phyloP scores from a whole-genome alignment of 768 basidiomycete genomes.

The Lyophyllum shimeji region DNA sequence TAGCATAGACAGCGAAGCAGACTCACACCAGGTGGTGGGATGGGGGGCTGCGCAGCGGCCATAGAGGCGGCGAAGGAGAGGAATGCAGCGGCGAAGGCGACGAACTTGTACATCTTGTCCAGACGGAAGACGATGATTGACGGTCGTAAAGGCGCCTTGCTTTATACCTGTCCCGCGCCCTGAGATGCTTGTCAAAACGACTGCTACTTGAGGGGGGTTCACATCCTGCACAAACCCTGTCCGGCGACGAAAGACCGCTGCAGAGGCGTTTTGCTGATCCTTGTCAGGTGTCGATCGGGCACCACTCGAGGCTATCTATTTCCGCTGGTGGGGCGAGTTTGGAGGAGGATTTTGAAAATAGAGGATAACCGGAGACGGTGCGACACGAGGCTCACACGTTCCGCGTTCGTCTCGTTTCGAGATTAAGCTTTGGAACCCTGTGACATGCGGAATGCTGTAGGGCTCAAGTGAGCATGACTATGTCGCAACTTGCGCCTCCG shows the following conservation, averaged over 20 bases:
- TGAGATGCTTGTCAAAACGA: neutral
- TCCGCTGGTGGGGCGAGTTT: neutral
- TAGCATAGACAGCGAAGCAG: too few species aligned
- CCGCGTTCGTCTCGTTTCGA: neutral
- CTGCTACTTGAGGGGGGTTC: neutral
- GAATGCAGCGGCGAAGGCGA: neutral
- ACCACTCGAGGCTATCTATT: neutral
- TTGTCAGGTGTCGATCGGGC: neutral
- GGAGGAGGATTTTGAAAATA: neutral
- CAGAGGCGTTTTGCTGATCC: neutral
- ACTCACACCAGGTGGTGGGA: constrained; percentile 8
- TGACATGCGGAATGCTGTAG: neutral
- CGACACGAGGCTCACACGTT: neutral
- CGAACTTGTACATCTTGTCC: neutral
- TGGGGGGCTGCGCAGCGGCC: constrained; percentile 3
- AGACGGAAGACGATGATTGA: neutral
- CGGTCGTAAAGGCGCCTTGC: neutral
- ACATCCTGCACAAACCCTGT: neutral
- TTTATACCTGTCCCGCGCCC: neutral
- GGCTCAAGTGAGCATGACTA: neutral
- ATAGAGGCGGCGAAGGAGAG: neutral
- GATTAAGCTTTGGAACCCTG: neutral
- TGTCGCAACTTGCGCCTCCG: neutral
- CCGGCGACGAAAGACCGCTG: neutral
- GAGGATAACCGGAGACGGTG: neutral